A percentile compares a stretch with the other conserved stretches of the same genome.
Evolutionary conservation across 2,329 filamentous ascomycete genomes (phyloP).

Genomic region (Trichoderma afroharzianum): DNA sequence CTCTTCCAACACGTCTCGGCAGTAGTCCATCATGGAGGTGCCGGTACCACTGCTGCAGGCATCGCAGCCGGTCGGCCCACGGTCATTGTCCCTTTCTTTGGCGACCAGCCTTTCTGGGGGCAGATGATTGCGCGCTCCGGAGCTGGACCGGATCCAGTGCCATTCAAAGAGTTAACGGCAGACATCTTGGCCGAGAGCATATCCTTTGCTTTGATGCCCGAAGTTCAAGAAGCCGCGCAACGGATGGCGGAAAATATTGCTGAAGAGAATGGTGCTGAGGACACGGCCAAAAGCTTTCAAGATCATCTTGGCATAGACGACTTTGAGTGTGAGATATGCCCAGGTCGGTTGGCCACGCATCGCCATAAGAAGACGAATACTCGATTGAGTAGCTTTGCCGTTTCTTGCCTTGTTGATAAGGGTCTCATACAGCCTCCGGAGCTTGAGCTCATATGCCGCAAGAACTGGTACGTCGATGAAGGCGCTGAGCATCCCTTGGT

Average conservation of each 20-base stretch:
- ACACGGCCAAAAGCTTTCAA: conserved; percentile 52
- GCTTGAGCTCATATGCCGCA: conserved; percentile 45
- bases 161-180: conserved; percentile 54
- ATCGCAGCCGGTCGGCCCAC: conserved; percentile 58
- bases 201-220: conserved; percentile 46
- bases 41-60: conserved; percentile 62
- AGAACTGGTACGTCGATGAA: conserved; percentile 61
- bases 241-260: conserved; percentile 51
- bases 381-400: conserved; percentile 58
- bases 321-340: conserved; percentile 57
- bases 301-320: conserved; percentile 50
- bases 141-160: conserved; percentile 56
- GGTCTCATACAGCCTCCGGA: conserved; percentile 54
- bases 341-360: conserved; percentile 59
- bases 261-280: conserved; percentile 51
- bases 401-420: conserved; percentile 52
- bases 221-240: conserved; percentile 36
- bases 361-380: conserved; percentile 55
- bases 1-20: conserved; percentile 56
- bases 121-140: conserved; percentile 59
- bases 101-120: conserved; percentile 64
- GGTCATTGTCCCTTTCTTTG: conserved; percentile 65
- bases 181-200: conserved; percentile 55
- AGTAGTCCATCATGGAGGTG: conserved; percentile 63
- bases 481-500: conserved; percentile 63